Evolutionary conservation across 352 stramenopile genomes (phyloP), one percentile per base, ranked within the genome.

Genomic region (Pythium utonaiense): DNA sequence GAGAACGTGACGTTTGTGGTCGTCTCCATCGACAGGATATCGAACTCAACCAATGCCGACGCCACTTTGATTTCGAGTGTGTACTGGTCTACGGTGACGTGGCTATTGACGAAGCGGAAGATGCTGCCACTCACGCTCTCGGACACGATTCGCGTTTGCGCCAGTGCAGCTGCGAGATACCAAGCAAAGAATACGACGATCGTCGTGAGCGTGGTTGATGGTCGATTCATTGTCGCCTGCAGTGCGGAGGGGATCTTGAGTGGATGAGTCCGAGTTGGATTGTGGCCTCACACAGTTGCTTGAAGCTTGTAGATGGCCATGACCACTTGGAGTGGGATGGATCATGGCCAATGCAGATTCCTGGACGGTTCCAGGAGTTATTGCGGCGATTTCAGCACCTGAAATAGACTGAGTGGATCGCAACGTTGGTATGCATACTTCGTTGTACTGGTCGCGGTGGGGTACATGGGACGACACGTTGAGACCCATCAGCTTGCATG

Each of bases 11-110:
- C 28, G 55, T 83, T 83, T 49, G 77, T 66, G 14, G 56, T 56
- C 6, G 77, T 87, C 65, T 89, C 81, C 69, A 80, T 78, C 14
- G 81, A 87, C 22, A 91, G 57, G 45, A 89, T 60, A 58, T 91
- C 74, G 42, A 91, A 80, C 57, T 89, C 77, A 28, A 91, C 65
- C 12, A 83, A 62, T 8, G 78, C 77, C 0, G 68, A 62, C 1
- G 71, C 30, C 3, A 71, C 68, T 3, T 64, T 64, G 54, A 88
- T 69, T 28, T 60, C 56, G 40, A 91, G 60, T 9, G 57, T 80
- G 65, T 89, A 89, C 47, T 83, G 66, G 58, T 89, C 77, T 34
- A 88, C 80, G 6, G 76, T 76, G n/a, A 90, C 51, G 41, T 78
- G 69, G 42, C 38, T 78, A 38, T 60, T 34, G 2, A 67, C 33